Evolutionary conservation across 164 flowering plant genomes (phyloP), one percentile per base, ranked within the genome.

Genomic region (Dillenia turbinata): DNA sequence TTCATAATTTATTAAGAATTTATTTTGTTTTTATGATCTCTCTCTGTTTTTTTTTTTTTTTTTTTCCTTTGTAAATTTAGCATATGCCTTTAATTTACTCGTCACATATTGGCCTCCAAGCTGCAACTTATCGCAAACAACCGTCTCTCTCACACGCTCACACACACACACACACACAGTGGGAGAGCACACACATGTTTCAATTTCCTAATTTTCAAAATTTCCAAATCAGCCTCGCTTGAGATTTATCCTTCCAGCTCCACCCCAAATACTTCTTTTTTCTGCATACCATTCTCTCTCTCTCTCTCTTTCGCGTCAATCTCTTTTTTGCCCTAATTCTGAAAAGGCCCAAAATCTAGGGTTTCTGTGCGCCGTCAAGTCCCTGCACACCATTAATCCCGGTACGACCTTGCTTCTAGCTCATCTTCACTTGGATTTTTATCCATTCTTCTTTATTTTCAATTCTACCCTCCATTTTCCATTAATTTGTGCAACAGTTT

Each of bases 261-360:
- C 45, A 55, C 45, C 10, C 16, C 14, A 13, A 22, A 11, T 12
- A 17, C 26, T 46, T 66, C 7, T 19, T 50, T 50, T 66, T 69
- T 60, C 22, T 22, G 8, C 19, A 58, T 50, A 65, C 52, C 56
- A 71, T 47, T 19, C 2, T 49, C 45, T 44, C 12, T 54, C 51
- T 9, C 33, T 26, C 40, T 33, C 43, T 56, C 58, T 11, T 58
- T 57, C 2, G 24, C 19, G 10, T 14, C 55, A n/a, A 60, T 47
- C 71, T 63, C 54, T 49, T 49, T 47, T 69, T 66, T 54, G 16
- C 71, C 69, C 61, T 51, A 73, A 64, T 74, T 74, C 51, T 64
- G 53, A 33, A 68, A 77, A 2, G 64, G 61, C 77, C 81, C 83
- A 12, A 62, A 65, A 15, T 54, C 49, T 68, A 70, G 77, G 77